phyloP scores from a whole-genome alignment of 2,329 filamentous ascomycete genomes.

The Alternaria gansuensis region DNA sequence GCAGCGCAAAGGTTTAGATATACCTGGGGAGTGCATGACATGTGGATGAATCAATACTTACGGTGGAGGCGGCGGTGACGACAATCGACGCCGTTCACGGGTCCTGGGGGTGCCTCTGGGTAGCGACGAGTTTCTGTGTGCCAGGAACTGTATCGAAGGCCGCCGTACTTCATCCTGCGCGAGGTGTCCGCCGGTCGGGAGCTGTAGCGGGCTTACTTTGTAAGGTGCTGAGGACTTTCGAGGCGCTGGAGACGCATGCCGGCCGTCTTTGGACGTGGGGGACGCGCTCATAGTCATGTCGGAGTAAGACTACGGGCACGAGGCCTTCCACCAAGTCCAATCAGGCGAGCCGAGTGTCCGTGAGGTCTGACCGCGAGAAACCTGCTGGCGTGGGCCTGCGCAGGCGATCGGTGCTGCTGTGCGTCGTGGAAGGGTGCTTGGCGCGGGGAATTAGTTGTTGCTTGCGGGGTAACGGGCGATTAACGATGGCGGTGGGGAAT shows the following conservation, averaged over 20 bases:
- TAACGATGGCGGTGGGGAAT: slow-evolving; percentile 4
- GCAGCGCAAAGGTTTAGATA: slow-evolving; percentile 8
- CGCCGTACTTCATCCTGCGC: slow-evolving; percentile 45
- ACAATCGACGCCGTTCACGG: slow-evolving; percentile 49
- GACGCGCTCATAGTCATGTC: slow-evolving; percentile 47
- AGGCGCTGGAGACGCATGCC: slow-evolving; percentile 41
- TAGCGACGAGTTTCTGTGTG: slow-evolving; percentile 43
- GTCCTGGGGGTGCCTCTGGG: slow-evolving; percentile 48
- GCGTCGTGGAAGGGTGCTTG: slow-evolving; percentile 36
- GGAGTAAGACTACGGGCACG: slow-evolving; percentile 27
- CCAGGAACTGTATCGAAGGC: slow-evolving; percentile 52
- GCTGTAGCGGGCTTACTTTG: slow-evolving; percentile 39
- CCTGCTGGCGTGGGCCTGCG: slow-evolving; percentile 41
- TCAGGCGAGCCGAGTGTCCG: slow-evolving; percentile 31
- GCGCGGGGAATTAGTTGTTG: slow-evolving; percentile 40
- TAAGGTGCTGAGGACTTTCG: slow-evolving; percentile 30
- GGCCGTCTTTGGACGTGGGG: slow-evolving; percentile 42
- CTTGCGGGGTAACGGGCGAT: slow-evolving; percentile 25
- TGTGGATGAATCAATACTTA: slow-evolving; percentile 40
- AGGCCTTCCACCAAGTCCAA: slow-evolving; percentile 32
- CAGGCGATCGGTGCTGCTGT: slow-evolving; percentile 38
- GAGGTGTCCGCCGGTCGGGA: slow-evolving; percentile 31
- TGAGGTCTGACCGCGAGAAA: slow-evolving; percentile 24
- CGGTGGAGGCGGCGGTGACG: slow-evolving; percentile 55
- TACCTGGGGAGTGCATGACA: slow-evolving; percentile 13